These are phyloP conservation scores for Penicillium sp. DNA, from an alignment of 2,329 filamentous ascomycete species.

Conservation along the genomic window DNA sequence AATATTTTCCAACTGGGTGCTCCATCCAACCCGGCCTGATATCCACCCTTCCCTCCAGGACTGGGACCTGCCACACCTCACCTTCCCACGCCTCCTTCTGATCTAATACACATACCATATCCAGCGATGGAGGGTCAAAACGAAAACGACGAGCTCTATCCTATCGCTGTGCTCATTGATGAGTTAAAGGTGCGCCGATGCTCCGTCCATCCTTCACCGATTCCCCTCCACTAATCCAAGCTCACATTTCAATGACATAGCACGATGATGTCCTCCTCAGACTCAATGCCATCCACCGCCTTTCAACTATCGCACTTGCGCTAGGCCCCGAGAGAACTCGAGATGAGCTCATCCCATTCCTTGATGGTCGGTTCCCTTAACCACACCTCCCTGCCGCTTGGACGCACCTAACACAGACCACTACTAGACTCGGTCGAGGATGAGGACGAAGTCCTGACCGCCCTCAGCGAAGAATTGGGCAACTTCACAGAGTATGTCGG, in stretches of 20 bases:
- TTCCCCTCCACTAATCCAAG: conserved; percentile 7
- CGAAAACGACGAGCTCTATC: conserved; percentile 97
- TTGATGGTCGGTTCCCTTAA: conserved; percentile 71
- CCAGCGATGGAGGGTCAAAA: conserved; percentile 80
- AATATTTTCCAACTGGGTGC: conserved; percentile 12
- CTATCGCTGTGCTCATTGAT: conserved; percentile 98
- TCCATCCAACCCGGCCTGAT: conserved; percentile 23
- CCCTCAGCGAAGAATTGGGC: conserved; percentile 92
- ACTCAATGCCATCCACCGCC: conserved; percentile 95
- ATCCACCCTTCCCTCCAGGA: conserved; percentile 30
- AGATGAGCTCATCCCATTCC: conserved; percentile 97
- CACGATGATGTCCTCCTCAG: conserved; percentile 98
- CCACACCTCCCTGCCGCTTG: conserved; percentile 12
- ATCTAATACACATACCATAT: conserved; percentile 25
- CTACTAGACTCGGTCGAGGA: conserved; percentile 91
- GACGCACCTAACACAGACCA: conserved; percentile 22
- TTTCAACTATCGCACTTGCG: conserved; percentile 96
- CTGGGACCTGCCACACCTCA: conserved; percentile 29
- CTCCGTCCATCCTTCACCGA: conserved; percentile 7
- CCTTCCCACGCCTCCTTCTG: conserved; percentile 21
- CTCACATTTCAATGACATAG: conserved; percentile 48
- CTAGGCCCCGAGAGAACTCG: conserved; percentile 93
- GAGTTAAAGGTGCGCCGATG: conserved; percentile 79
- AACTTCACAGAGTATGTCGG: conserved; percentile 97
- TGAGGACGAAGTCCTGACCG: conserved; percentile 96